A percentile compares a stretch with the other conserved stretches of the same genome.
Evolutionary conservation across 2,329 filamentous ascomycete genomes (phyloP).

Genomic region (Juglanconis sp.): DNA sequence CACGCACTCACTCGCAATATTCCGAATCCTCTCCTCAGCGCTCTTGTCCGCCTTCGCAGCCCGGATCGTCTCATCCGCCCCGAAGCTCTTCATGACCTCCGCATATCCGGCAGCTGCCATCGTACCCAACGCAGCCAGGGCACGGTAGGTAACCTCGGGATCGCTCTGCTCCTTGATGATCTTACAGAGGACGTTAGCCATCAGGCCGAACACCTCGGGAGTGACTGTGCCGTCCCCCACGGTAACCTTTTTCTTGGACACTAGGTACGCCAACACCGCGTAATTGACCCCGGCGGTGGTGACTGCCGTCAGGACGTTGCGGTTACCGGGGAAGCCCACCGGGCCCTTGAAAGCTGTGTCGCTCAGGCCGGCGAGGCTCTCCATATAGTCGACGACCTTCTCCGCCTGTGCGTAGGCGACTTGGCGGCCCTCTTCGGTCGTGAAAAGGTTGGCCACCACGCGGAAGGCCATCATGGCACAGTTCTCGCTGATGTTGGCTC

Average conservation of each 20-base stretch:
- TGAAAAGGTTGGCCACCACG: slow-evolving; percentile 79
- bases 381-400: slow-evolving; percentile 59
- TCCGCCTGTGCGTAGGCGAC: slow-evolving; percentile 58
- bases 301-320: slow-evolving; percentile 78
- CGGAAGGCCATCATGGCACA: slow-evolving; percentile 85
- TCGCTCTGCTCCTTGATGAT: slow-evolving; percentile 68
- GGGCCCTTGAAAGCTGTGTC: slow-evolving; percentile 43
- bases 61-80: slow-evolving; percentile 38
- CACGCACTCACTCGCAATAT: slow-evolving; percentile 45
- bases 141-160: slow-evolving; percentile 78
- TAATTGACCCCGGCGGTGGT: slow-evolving; percentile 84
- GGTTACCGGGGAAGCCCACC: slow-evolving; percentile 56
- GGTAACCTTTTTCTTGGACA: slow-evolving; percentile 39
- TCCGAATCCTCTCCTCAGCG: slow-evolving; percentile 45
- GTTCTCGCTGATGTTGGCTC: slow-evolving; percentile 64
- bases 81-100: slow-evolving; percentile 40
- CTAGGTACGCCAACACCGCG: slow-evolving; percentile 63
- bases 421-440: slow-evolving; percentile 66
- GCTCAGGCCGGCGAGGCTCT: slow-evolving; percentile 54
- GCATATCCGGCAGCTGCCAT: slow-evolving; percentile 57
- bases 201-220: slow-evolving; percentile 40
- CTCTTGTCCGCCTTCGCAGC: slow-evolving; percentile 39
- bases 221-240: slow-evolving; percentile 34
- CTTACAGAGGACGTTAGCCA: slow-evolving; percentile 53
- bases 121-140: slow-evolving; percentile 80